phyloP scores from a whole-genome alignment of 2,329 filamentous ascomycete species.

The Graphiopsis chlorocephala region DNA sequence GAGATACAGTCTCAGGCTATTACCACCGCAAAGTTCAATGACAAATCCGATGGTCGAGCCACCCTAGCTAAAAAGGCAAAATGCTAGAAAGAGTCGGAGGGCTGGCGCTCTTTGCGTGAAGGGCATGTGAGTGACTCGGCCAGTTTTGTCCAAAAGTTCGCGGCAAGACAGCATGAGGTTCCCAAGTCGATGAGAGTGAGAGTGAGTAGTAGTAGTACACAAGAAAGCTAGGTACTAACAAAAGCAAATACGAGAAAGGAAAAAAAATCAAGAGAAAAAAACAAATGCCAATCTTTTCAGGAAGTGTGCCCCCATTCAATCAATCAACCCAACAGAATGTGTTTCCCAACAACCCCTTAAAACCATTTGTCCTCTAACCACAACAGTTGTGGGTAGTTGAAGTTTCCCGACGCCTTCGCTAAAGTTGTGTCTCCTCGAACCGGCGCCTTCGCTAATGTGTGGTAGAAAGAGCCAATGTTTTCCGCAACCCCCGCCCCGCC shows the following conservation, averaged over 20 bases:
- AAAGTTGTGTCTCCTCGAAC: constrained; percentile 9
- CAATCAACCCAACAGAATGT: constrained; percentile 8
- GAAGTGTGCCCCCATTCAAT: constrained; percentile 3
- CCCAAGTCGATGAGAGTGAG: not conserved
- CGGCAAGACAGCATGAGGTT: not conserved
- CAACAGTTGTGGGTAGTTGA: not conserved
- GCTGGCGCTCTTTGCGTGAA: too few species aligned
- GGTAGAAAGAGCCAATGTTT: constrained; percentile 6
- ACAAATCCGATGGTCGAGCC: too few species aligned
- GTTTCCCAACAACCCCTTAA: constrained; percentile 1
- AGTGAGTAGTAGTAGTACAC: not conserved
- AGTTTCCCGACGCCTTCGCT: constrained; percentile 15
- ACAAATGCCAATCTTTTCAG: constrained; percentile 7
- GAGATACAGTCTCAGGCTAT: too few species aligned
- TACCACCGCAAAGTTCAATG: too few species aligned
- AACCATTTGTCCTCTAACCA: constrained; percentile 5
- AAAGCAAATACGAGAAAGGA: not conserved
- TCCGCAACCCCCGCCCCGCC: not conserved
- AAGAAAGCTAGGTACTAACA: not conserved
- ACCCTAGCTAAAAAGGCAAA: too few species aligned
- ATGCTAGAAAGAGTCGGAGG: too few species aligned
- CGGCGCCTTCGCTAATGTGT: constrained; percentile 17
- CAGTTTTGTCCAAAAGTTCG: too few species aligned
- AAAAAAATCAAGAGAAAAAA: not conserved
- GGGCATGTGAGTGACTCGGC: too few species aligned